A percentile compares a stretch with the other conserved stretches of the same genome.
Conservation (phyloP, 1,139 yeast genomes). For the Hansenula lynferdii region DNA sequence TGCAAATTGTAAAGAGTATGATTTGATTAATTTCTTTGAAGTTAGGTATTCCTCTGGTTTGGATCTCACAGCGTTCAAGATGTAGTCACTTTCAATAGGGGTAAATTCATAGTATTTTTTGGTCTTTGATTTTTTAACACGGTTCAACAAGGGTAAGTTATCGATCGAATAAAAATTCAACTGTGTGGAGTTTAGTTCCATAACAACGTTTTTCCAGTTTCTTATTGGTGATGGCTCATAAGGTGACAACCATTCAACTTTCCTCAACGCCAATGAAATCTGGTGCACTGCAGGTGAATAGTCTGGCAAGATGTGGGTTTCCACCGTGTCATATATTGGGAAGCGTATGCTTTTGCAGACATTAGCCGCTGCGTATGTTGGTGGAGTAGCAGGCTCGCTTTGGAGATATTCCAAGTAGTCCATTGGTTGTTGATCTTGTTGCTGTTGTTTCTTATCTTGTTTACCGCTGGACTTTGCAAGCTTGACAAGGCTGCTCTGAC, state of each 20-base stretch:
- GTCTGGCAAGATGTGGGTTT: conserved; percentile 38
- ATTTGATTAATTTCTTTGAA: conserved; percentile 35
- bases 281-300: conserved; percentile 58
- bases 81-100: conserved; percentile 26
- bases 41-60: conserved; percentile 27
- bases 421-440: conserved; percentile 8
- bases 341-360: conserved; percentile 28
- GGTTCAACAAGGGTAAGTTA: conserved; percentile 17
- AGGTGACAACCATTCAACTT: conserved; percentile 64
- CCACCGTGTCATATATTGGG: conserved; percentile 39
- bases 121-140: conserved; percentile 12
- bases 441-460: neutral
- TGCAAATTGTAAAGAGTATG: conserved; percentile 69
- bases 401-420: conserved; percentile 38
- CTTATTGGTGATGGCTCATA: conserved; percentile 56
- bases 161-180: conserved; percentile 50
- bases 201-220: conserved; percentile 57
- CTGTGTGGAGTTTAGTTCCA: conserved; percentile 75
- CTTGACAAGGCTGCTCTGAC: neutral
- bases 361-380: conserved; percentile 34
- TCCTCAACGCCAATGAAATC: conserved; percentile 47
- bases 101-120: conserved; percentile 20
- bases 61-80: conserved; percentile 23
- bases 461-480: neutral
- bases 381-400: conserved; percentile 47